These are phyloP conservation scores for Multifurca ochricompacta DNA, from an alignment of 768 basidiomycete genomes.

Conservation along the genomic window DNA sequence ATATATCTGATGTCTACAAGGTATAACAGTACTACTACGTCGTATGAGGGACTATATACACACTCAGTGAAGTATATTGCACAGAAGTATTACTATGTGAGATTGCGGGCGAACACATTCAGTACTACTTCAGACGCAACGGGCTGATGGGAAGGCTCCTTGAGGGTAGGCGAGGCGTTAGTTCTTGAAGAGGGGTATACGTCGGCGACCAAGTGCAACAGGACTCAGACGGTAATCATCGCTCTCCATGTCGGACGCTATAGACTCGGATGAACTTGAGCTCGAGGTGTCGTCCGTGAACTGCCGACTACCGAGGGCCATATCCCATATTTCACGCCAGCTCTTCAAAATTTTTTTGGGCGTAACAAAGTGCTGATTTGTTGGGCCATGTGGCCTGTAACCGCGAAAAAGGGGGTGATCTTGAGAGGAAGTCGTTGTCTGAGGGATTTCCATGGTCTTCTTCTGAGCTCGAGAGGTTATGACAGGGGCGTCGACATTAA, in stretches of 20 bases:
- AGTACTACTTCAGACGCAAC: no score
- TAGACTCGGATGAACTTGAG: background rate
- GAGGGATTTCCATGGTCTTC: background rate
- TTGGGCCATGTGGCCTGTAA: background rate
- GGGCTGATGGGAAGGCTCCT: no score
- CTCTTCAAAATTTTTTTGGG: background rate
- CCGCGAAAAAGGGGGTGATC: constrained; percentile 20
- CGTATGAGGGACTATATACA: no score
- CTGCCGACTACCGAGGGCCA: constrained; percentile 2
- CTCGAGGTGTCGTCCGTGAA: background rate
- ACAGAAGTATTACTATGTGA: no score
- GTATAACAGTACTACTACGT: no score
- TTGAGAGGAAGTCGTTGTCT: background rate
- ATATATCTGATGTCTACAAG: no score
- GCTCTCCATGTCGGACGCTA: background rate
- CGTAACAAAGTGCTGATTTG: background rate
- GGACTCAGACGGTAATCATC: background rate
- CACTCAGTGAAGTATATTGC: no score
- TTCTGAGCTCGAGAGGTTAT: constrained; percentile 1
- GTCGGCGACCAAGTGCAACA: background rate
- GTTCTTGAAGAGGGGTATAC: background rate
- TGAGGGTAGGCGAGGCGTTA: background rate
- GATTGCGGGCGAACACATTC: no score
- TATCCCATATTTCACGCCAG: constrained; percentile 16
- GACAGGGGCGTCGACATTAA: constrained; percentile 11